Evolutionary conservation across 2,329 filamentous ascomycete species (phyloP).

Genomic region (Phialophora chinensis): DNA sequence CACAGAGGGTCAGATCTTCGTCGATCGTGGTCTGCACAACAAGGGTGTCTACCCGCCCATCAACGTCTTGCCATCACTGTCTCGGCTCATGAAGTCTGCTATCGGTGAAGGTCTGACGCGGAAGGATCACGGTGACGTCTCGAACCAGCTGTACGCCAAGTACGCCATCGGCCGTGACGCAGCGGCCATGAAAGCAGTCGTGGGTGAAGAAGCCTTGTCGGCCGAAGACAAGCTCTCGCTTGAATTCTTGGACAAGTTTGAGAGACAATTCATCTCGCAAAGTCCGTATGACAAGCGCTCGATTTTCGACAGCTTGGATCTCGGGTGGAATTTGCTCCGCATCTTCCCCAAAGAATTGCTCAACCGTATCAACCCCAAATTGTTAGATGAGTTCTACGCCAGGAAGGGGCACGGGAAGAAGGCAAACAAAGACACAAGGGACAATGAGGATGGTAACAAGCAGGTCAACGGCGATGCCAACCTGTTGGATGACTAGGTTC

Average conservation of each 20-base stretch:
- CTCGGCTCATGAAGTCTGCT: slow-evolving; percentile 99
- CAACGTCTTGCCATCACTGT: slow-evolving; percentile 96
- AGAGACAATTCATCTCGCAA: slow-evolving; percentile 91
- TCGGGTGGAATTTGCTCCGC: slow-evolving; percentile 93
- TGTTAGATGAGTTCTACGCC: slow-evolving; percentile 81
- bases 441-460: slow-evolving; percentile 45
- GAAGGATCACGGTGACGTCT: slow-evolving; percentile 96
- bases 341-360: slow-evolving; percentile 98
- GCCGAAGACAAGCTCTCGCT: slow-evolving; percentile 96
- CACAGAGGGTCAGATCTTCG: slow-evolving; percentile 97
- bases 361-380: slow-evolving; percentile 87
- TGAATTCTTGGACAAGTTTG: slow-evolving; percentile 98
- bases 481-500: slow-evolving; percentile 33
- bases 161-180: slow-evolving; percentile 99
- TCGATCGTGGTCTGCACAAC: slow-evolving; percentile 92
- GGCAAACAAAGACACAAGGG: slow-evolving; percentile 55
- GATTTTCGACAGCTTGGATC: slow-evolving; percentile 92
- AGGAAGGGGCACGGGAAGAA: slow-evolving; percentile 45
- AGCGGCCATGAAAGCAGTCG: slow-evolving; percentile 97
- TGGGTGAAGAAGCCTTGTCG: slow-evolving; percentile 95
- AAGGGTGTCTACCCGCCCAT: slow-evolving; percentile 98
- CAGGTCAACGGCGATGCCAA: slow-evolving; percentile 39
- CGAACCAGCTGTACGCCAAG: slow-evolving; percentile 99
- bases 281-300: slow-evolving; percentile 88
- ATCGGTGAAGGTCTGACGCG: slow-evolving; percentile 97